Conservation (phyloP, 768 basidiomycete species). For the Auricularia sp. region DNA sequence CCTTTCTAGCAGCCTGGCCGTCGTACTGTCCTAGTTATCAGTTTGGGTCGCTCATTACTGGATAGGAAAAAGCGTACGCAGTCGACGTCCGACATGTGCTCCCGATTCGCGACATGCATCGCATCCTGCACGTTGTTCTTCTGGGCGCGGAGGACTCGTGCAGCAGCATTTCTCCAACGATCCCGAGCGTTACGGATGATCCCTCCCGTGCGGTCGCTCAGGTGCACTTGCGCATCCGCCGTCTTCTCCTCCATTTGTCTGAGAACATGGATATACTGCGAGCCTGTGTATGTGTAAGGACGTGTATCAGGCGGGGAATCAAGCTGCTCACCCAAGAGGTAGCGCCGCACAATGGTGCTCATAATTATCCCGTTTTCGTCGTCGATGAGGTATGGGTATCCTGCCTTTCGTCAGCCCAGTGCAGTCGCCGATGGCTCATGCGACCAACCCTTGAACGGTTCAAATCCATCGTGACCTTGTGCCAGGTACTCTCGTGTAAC, state of each 20-base stretch:
- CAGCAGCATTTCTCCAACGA: not conserved
- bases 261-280: not conserved
- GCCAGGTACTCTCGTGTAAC: constrained; percentile 86
- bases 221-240: not conserved
- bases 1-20: constrained; percentile 5
- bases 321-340: not conserved
- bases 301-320: not conserved
- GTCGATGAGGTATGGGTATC: constrained; percentile 52
- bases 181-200: not conserved
- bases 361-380: constrained; percentile 74
- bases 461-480: constrained; percentile 74
- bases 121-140: not conserved
- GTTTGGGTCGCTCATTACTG: constrained; percentile 11
- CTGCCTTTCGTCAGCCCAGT: not conserved
- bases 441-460: constrained; percentile 48
- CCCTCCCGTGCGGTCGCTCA: not conserved
- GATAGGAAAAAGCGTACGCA: constrained; percentile 1
- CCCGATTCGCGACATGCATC: not conserved
- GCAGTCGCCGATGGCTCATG: not conserved
- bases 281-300: not conserved
- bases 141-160: not conserved
- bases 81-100: not conserved
- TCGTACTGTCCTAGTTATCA: constrained; percentile 5
- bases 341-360: constrained; percentile 29
- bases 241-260: not conserved